Conservation (phyloP, 257 asterid genomes). For the Galeopsis tetrahit region DNA sequence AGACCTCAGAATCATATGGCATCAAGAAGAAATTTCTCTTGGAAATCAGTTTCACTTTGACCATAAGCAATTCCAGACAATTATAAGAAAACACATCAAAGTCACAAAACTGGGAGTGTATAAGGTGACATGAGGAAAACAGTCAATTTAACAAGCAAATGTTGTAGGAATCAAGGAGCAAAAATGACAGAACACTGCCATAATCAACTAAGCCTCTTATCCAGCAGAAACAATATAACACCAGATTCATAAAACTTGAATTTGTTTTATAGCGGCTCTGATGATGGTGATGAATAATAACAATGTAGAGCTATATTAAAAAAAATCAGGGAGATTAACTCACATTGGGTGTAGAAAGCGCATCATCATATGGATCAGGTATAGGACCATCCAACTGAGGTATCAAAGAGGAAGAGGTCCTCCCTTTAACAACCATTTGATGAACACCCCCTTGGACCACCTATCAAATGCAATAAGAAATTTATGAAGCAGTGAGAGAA, state of each 20-base stretch:
- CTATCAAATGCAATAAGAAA: constrained; percentile 42
- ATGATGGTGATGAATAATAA: constrained; percentile 9
- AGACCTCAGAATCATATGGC: constrained; percentile 7
- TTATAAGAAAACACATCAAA: neutral
- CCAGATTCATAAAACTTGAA: constrained; percentile 16
- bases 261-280: neutral
- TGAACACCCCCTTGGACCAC: constrained; percentile 47
- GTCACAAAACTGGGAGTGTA: neutral
- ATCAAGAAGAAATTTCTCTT: constrained; percentile 13
- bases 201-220: neutral
- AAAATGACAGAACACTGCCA: constrained; percentile 1
- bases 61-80: constrained; percentile 4
- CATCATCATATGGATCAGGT: constrained; percentile 81
- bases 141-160: neutral
- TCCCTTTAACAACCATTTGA: constrained; percentile 41
- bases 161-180: neutral
- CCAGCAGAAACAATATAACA: constrained; percentile 24
- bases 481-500: constrained; percentile 26
- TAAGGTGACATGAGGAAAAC: neutral
- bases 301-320: constrained; percentile 14
- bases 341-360: constrained; percentile 82
- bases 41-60: constrained; percentile 5
- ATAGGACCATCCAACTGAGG: constrained; percentile 84
- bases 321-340: constrained; percentile 36
- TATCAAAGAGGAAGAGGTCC: constrained; percentile 43